phyloP scores from a whole-genome alignment of 768 basidiomycete species.

The Xerocomellus dryophilus region DNA sequence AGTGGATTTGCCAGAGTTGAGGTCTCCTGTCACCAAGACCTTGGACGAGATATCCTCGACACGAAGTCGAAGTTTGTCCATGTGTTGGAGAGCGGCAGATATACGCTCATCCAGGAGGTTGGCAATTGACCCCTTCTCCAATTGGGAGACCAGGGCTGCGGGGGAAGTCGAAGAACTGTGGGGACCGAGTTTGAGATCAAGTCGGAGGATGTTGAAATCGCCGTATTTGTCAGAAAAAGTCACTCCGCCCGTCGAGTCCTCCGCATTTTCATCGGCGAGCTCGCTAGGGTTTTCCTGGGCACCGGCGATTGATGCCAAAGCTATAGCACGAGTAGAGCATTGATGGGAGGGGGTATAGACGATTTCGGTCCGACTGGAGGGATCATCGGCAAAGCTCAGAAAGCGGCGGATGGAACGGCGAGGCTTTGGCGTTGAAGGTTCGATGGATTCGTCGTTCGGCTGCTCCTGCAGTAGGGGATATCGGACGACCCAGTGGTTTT shows the following conservation, averaged over 20 bases:
- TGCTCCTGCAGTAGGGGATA: conserved; percentile 75
- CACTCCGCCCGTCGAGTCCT: conserved; percentile 32
- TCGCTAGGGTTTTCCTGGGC: conserved; percentile 33
- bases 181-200: conserved; percentile 89
- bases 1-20: conserved; percentile 98
- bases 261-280: conserved; percentile 14
- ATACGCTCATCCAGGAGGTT: conserved; percentile 88
- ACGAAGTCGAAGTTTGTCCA: conserved; percentile 80
- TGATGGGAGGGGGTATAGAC: conserved; percentile 49
- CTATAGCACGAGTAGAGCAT: conserved; percentile 56
- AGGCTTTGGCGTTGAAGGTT: conserved; percentile 26
- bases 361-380: conserved; percentile 62
- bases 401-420: conserved; percentile 58
- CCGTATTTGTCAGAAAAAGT: conserved; percentile 42
- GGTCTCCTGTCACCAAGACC: conserved; percentile 95
- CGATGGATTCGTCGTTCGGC: conserved; percentile 24
- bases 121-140: conserved; percentile 91
- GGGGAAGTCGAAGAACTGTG: conserved; percentile 60
- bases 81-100: conserved; percentile 65
- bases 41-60: conserved; percentile 91
- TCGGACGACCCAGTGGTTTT: conserved; percentile 80
- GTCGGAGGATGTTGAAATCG: conserved; percentile 84
- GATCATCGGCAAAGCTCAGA: conserved; percentile 84
- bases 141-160: conserved; percentile 78
- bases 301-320: conserved; percentile 52